Evolutionary conservation across 2,329 filamentous ascomycete genomes (phyloP), one percentile per base, ranked within the genome.

Genomic region (Colletotrichum aenigma): DNA sequence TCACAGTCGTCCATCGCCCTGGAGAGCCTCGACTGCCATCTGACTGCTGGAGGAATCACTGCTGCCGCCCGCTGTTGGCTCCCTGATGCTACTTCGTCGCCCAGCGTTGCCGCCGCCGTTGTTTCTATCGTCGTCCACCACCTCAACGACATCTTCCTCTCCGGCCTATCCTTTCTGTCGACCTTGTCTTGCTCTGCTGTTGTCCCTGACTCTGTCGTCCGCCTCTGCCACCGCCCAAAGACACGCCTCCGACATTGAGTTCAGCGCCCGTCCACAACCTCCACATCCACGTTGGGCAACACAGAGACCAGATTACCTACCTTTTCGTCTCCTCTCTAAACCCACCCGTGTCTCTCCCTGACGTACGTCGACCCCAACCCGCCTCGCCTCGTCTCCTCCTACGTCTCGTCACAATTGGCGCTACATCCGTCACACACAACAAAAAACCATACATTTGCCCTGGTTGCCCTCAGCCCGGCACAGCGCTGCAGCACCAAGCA

Each of bases 401-500:
- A 70, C 38, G 32, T 24, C 24, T 56, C 38, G 28, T 48, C 58
- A 48, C n/a, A 62, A 55, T 75, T 67, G 69, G 69, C 62, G 34
- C 62, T 58, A 43, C 58, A 16, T 62, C 38, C 58, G 70, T 75
- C 70, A 60, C 70, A 66, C 70, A 75, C 70, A 73, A 72, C 60
- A 73, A 43, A 55, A 43, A 43, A 43, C 62, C 30, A n/a, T 13
- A 56, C 32, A 28, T 48, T 30, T 67, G 65, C 15, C 48, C 28
- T 69, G 66, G 43, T 32, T 52, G 58, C 55, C 67, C 56, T 62
- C n/a, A 56, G 52, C 52, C 10, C 52, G 16, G 66, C 52, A 68
- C 66, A 62, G 67, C 67, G 34, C 56, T 28, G 56, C 67, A 60
- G 66, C 66, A 70, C 34, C 16, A 58, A 58, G 32, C 66, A 21